phyloP scores from a whole-genome alignment of 805 yeast genomes.

The Myxozyma mucilagina region DNA sequence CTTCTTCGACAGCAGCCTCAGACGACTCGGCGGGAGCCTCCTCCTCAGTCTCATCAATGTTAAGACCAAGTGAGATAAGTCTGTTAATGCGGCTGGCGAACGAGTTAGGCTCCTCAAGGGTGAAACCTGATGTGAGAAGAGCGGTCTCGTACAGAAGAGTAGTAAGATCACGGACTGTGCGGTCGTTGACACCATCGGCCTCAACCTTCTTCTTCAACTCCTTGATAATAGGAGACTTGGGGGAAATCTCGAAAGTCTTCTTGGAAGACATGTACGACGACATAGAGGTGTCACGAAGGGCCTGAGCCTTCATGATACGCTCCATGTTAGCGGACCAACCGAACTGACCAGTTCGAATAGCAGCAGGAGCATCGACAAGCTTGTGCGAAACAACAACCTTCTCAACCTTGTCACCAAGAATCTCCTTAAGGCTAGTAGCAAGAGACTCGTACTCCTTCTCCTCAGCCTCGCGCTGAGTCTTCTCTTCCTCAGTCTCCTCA shows the following conservation, averaged over 20 bases:
- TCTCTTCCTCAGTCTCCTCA: constrained; percentile 96
- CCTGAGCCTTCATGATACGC: constrained; percentile 99
- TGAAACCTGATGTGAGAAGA: constrained; percentile 96
- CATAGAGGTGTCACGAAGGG: constrained; percentile 97
- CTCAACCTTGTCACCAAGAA: constrained; percentile 98
- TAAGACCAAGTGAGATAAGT: constrained; percentile 94
- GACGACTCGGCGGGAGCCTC: constrained; percentile 43
- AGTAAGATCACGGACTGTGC: constrained; percentile 97
- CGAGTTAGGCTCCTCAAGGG: constrained; percentile 96
- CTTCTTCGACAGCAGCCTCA: constrained; percentile 58
- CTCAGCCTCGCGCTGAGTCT: constrained; percentile 90
- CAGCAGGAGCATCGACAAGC: constrained; percentile 98
- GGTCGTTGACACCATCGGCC: constrained; percentile 95
- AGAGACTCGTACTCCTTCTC: constrained; percentile 87
- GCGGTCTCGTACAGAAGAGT: constrained; percentile 97
- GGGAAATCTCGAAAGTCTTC: constrained; percentile 98
- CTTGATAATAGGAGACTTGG: constrained; percentile 90
- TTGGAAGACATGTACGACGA: constrained; percentile 99
- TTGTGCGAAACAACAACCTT: constrained; percentile 98
- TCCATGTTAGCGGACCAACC: constrained; percentile 99
- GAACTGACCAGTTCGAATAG: constrained; percentile 99
- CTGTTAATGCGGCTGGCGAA: constrained; percentile 98
- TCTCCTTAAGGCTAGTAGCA: constrained; percentile 93
- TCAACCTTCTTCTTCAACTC: constrained; percentile 97
- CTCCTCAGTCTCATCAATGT: constrained; percentile 87